phyloP scores from a whole-genome alignment of 2,329 filamentous ascomycete species.

The Colletotrichum liaoningense region DNA sequence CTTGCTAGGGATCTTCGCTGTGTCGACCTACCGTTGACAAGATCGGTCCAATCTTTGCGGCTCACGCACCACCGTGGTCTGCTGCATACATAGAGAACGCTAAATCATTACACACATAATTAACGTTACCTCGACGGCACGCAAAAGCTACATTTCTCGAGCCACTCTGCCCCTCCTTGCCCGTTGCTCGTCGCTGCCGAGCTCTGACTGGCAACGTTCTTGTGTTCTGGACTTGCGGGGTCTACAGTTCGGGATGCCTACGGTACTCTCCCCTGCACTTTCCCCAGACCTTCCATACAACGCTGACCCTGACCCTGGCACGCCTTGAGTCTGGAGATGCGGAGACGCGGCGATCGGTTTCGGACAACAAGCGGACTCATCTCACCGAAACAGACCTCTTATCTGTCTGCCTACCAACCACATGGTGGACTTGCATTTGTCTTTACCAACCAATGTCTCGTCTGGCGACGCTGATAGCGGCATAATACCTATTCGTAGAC shows the following conservation, averaged over 20 bases:
- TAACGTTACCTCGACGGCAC: constrained; percentile 11
- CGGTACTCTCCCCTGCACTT: constrained; percentile 1
- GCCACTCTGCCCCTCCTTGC: constrained; percentile 8
- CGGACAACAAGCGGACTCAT: constrained; percentile 14
- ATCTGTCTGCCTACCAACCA: not conserved
- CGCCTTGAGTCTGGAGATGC: constrained; percentile 16
- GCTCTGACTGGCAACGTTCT: constrained; percentile 5
- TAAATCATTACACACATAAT: constrained; percentile 13
- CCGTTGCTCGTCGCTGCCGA: not conserved
- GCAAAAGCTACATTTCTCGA: not conserved
- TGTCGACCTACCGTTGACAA: not conserved
- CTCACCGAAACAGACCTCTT: constrained; percentile 7
- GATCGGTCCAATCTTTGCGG: constrained; percentile 16
- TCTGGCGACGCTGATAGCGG: constrained; percentile 12
- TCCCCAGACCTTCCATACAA: constrained; percentile 18
- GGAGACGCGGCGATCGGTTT: constrained; percentile 19
- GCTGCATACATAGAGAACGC: not conserved
- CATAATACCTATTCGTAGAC: not conserved
- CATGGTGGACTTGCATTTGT: constrained; percentile 17
- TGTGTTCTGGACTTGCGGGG: constrained; percentile 26
- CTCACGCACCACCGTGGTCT: not conserved
- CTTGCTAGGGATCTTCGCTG: constrained; percentile 25
- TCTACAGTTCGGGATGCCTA: not conserved
- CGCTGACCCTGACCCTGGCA: not conserved
- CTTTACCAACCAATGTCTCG: not conserved